Base-by-base conservation (phyloP, 106 monocot genomes). In the Triglochin maritima region DNA sequence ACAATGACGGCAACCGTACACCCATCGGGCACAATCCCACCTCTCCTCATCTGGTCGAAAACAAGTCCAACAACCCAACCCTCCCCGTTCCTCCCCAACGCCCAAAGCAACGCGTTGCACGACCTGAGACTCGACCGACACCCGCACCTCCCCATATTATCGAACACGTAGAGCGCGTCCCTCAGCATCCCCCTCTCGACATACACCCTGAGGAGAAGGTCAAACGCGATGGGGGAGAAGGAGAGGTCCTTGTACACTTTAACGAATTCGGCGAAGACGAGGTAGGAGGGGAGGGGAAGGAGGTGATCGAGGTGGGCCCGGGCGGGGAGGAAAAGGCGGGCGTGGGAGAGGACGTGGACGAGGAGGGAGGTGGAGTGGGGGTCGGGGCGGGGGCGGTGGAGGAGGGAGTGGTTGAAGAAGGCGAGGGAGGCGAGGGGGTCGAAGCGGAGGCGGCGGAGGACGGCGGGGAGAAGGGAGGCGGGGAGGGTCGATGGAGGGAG, bases 111-210 rank as follows among this genome's bases (percentile, higher is more conserved):
- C 47, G 69, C 57, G 44, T 86, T 85, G 57, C 91, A 96, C 9
- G 96, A 96, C 72, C 91, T 79, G 67, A 76, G 61, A 62, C 82
- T 86, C 6, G 96, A 87, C n/a, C 56, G 76, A 60, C 79, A 84
- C 8, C 91, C 88, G 56, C 48, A 62, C 66, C 58, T 86, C 3
- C 78, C 80, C 96, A 91, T 96, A 54, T 84, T 91, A 72, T 96
- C 96, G 54, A 91, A 81, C 62, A 91, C 85, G 45, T 60, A 79
- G 65, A 96, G 91, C 9, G 96, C 96, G 29, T 84, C 69, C 58
- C 76, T 80, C 5, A 75, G 8, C 51, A 66, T 51, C 4, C 79
- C 83, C 45, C 7, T 56, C 45, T 91, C 84, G 4, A 77, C 68
- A 44, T 86, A 88, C 2, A 62, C 81, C 58, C 88, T 91, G 42